Evolutionary conservation across 1,139 yeast genomes (phyloP).

Genomic region (Hemisphaericaspora xylanilytica): DNA sequence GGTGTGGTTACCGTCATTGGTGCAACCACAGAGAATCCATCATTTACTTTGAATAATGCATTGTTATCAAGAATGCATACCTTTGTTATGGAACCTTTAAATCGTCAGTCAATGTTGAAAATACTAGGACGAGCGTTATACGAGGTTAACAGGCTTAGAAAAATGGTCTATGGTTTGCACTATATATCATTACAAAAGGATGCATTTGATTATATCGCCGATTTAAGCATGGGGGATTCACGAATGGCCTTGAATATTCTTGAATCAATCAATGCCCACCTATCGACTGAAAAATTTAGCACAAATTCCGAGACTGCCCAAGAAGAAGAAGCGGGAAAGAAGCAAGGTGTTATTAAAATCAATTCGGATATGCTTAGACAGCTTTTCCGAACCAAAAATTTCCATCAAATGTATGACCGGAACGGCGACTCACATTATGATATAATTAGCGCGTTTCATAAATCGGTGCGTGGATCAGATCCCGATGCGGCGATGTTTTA

Average conservation of each 20-base stretch:
- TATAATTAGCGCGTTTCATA: constrained; percentile 91
- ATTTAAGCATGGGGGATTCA: constrained; percentile 86
- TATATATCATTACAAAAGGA: constrained; percentile 53
- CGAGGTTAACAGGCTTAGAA: constrained; percentile 58
- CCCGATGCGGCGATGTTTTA: constrained; percentile 89
- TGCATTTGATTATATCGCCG: constrained; percentile 67
- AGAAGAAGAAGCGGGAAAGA: constrained; percentile 13
- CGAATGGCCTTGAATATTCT: constrained; percentile 76
- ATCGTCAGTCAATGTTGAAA: constrained; percentile 50
- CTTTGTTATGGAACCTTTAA: constrained; percentile 70
- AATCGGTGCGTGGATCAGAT: constrained; percentile 82
- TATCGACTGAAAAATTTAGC: constrained; percentile 33
- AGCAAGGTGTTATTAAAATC: constrained; percentile 32
- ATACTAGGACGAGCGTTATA: constrained; percentile 64
- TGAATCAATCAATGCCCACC: constrained; percentile 49
- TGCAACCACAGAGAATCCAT: constrained; percentile 97
- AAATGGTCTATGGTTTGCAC: constrained; percentile 34
- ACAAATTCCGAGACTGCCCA: constrained; percentile 18
- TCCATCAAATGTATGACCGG: constrained; percentile 73
- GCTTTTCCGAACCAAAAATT: constrained; percentile 34
- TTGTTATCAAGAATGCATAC: constrained; percentile 85
- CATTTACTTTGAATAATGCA: constrained; percentile 86
- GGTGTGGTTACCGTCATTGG: constrained; percentile 74
- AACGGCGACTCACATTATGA: constrained; percentile 94
- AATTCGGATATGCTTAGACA: constrained; percentile 38